These are phyloP conservation scores for Carnegiea gigantea DNA, from an alignment of 179 eudicot species.

Conservation along the genomic window DNA sequence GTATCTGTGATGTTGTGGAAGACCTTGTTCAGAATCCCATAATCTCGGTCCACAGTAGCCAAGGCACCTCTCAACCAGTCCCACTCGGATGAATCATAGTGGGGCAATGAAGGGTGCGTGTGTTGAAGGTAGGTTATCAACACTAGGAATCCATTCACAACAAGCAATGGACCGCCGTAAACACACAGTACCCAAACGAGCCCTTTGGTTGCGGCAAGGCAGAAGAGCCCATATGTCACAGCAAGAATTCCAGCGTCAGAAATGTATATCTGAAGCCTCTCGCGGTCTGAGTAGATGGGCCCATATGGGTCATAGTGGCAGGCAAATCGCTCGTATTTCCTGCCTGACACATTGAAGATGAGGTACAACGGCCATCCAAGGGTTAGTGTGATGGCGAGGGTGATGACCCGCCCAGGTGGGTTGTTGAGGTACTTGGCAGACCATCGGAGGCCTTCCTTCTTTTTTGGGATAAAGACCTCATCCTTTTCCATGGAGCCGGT, in stretches of 20 bases:
- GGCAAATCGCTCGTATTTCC: slow-evolving; percentile 63
- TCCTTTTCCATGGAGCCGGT: slow-evolving; percentile 75
- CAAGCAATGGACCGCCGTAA: slow-evolving; percentile 59
- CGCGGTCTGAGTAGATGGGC: slow-evolving; percentile 66
- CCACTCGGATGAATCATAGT: slow-evolving; percentile 69
- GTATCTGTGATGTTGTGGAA: slow-evolving; percentile 64
- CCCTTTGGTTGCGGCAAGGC: slow-evolving; percentile 49
- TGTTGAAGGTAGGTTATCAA: slow-evolving; percentile 69
- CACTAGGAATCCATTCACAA: slow-evolving; percentile 70
- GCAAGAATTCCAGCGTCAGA: slow-evolving; percentile 60
- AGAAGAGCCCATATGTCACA: slow-evolving; percentile 42
- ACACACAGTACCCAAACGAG: slow-evolving; percentile 54
- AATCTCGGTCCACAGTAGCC: slow-evolving; percentile 63
- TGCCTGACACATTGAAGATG: slow-evolving; percentile 65
- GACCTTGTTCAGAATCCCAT: slow-evolving; percentile 55
- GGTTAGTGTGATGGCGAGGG: slow-evolving; percentile 48
- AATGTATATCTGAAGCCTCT: slow-evolving; percentile 52
- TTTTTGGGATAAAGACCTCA: slow-evolving; percentile 71
- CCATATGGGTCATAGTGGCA: slow-evolving; percentile 74
- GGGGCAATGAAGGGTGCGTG: slow-evolving; percentile 75
- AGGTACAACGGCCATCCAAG: slow-evolving; percentile 77
- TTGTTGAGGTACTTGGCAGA: slow-evolving; percentile 57
- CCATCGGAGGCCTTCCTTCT: slow-evolving; percentile 38
- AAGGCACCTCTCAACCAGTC: slow-evolving; percentile 72
- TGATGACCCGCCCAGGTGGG: slow-evolving; percentile 59